These are phyloP conservation scores for Ziziphus jujuba DNA, from an alignment of 306 rosid species.

Conservation along the genomic window DNA sequence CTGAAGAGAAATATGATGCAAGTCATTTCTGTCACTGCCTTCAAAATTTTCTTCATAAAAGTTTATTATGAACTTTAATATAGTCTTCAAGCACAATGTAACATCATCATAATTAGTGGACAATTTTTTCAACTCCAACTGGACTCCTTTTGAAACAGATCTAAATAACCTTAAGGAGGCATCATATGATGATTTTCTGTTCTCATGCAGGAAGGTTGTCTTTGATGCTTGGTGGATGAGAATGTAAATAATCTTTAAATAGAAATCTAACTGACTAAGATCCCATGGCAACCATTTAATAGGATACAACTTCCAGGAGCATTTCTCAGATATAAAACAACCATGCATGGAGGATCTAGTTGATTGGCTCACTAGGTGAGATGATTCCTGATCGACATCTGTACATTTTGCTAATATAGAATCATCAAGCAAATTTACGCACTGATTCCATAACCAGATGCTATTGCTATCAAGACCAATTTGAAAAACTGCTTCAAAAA, in stretches of 20 bases:
- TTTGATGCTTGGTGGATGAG: constrained; percentile 54
- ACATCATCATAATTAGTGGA: constrained; percentile 58
- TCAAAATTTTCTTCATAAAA: constrained; percentile 48
- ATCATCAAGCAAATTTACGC: constrained; percentile 59
- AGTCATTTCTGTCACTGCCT: constrained; percentile 38
- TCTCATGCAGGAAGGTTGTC: constrained; percentile 40
- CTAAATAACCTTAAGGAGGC: constrained; percentile 54
- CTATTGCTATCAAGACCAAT: constrained; percentile 56
- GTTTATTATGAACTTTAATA: constrained; percentile 53
- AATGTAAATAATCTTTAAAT: constrained; percentile 51
- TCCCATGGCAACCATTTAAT: constrained; percentile 84
- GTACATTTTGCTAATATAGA: constrained; percentile 50
- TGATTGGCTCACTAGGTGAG: constrained; percentile 21
- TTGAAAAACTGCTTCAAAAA: constrained; percentile 58
- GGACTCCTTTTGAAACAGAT: constrained; percentile 67
- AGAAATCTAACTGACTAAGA: constrained; percentile 59
- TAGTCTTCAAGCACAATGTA: constrained; percentile 47
- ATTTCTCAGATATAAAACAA: constrained; percentile 37
- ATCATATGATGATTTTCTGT: constrained; percentile 47
- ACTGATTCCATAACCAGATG: constrained; percentile 57
- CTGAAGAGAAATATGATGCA: constrained; percentile 37
- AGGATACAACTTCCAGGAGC: constrained; percentile 54
- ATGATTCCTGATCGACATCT: constrained; percentile 36
- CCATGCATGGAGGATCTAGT: constrained; percentile 22
- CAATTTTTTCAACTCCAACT: constrained; percentile 46